A percentile compares a stretch with the other conserved stretches of the same genome.
These are phyloP conservation scores for Colletotrichum noveboracense DNA, from an alignment of 2,329 filamentous ascomycete genomes.

Conservation along the genomic window DNA sequence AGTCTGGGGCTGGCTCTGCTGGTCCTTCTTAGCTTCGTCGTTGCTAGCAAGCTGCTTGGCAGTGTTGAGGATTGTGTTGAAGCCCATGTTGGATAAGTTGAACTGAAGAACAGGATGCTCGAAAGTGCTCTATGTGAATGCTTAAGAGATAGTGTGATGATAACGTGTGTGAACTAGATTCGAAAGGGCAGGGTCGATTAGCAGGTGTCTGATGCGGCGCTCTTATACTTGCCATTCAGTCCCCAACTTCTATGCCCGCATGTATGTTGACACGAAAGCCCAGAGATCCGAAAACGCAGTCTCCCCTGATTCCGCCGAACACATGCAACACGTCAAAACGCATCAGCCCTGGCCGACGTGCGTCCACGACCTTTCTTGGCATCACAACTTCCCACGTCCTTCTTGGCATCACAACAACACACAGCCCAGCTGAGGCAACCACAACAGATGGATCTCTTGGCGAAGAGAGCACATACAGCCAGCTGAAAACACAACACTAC, in stretches of 20 bases:
- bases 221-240: background rate
- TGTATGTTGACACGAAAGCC: background rate
- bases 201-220: background rate
- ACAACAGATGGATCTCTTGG: constrained; percentile 1
- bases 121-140: background rate
- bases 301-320: background rate
- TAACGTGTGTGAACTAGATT: background rate
- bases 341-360: background rate
- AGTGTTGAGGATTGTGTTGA: constrained; percentile 25
- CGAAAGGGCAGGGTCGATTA: background rate
- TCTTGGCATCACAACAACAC: background rate
- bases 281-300: background rate
- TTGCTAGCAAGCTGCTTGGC: constrained; percentile 26
- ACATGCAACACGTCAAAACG: background rate
- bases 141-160: background rate
- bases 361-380: background rate
- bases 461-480: background rate
- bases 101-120: background rate
- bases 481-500: background rate
- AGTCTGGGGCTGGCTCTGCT: background rate
- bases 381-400: background rate
- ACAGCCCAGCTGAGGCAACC: background rate
- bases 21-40: constrained; percentile 2
- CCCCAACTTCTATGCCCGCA: background rate
- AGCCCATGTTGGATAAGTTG: constrained; percentile 25